Evolutionary conservation across 2,329 filamentous ascomycete species (phyloP), one percentile per base, ranked within the genome.

Genomic region (Beauveria australis): DNA sequence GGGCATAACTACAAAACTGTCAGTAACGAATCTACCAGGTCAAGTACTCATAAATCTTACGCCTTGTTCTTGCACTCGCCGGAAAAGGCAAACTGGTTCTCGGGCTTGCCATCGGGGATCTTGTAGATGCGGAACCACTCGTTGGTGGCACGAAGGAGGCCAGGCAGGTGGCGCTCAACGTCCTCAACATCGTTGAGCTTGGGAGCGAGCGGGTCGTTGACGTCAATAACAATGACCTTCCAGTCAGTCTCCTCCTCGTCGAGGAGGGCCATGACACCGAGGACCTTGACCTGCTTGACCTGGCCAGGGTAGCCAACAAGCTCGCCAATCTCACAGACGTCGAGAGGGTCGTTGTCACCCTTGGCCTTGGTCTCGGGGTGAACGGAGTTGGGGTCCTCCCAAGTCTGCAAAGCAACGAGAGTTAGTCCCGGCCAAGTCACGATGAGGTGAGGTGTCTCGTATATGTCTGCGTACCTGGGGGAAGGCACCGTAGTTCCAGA

Each of bases 121-220:
- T 99, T 99, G 89, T 99, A 99, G 86, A 99, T 99, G 78, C 94
- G 92, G 92, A 99, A 99, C 94, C 94, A 99, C 84, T 99, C 94
- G 75, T 99, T 99, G 75, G 93, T 97, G 74, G 94, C 94, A 69
- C 94, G 89, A 76, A 99, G 85, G 63, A 99, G 91, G 70, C 94
- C 94, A 63, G 94, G 94, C 62, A 99, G 88, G 82, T 97, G 94
- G 74, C 93, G 89, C 86, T 99, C 94, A 69, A 99, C 94, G 75
- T 99, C 94, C 85, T 97, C 94, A 66, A 97, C 88, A 76, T 97
- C 93, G 81, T 99, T 93, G 75, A 99, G 89, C 86, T 96, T 96
- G 73, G 90, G 79, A 61, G 94, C 94, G 66, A 99, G 84, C 68
- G 94, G 93, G 81, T 99, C 94, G 80, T 97, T 96, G 76, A 97